phyloP scores from a whole-genome alignment of 768 basidiomycete genomes.

The Mycena sanguinolenta region DNA sequence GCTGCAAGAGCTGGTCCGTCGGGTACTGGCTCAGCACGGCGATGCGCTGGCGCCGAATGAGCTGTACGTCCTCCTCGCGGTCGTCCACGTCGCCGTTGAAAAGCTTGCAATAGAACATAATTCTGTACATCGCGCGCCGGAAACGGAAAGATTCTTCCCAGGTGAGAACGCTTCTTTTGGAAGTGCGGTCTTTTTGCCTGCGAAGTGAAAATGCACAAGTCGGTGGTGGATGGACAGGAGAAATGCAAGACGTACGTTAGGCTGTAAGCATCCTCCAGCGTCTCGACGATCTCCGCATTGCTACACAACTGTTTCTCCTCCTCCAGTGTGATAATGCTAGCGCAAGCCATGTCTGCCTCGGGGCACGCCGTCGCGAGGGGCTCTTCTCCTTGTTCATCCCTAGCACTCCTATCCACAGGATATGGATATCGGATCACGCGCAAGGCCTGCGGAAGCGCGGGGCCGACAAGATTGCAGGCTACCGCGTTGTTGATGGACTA shows the following conservation, averaged over 20 bases:
- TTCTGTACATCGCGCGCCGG: slow-evolving; percentile 8
- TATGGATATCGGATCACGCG: neutral
- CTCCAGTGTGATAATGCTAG: neutral
- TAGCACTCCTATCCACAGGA: neutral
- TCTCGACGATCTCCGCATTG: neutral
- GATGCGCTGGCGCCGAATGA: slow-evolving; percentile 1
- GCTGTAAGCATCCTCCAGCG: neutral
- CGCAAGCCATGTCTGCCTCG: neutral
- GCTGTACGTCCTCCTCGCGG: neutral
- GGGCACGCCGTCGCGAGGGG: neutral
- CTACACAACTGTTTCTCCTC: neutral
- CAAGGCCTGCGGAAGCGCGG: neutral
- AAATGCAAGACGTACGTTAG: neutral
- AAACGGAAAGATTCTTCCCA: neutral
- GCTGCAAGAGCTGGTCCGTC: neutral
- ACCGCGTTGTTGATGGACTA: neutral
- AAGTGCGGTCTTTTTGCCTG: slow-evolving; percentile 4
- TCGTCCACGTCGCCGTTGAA: neutral
- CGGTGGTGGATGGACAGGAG: neutral
- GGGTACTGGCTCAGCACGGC: slow-evolving; percentile 9
- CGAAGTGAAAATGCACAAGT: neutral
- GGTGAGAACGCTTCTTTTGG: neutral
- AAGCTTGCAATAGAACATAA: neutral
- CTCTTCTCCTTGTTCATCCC: neutral
- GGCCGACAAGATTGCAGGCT: neutral